Evolutionary conservation across 345 rosid genomes (phyloP).

Genomic region (Citrus australasica): DNA sequence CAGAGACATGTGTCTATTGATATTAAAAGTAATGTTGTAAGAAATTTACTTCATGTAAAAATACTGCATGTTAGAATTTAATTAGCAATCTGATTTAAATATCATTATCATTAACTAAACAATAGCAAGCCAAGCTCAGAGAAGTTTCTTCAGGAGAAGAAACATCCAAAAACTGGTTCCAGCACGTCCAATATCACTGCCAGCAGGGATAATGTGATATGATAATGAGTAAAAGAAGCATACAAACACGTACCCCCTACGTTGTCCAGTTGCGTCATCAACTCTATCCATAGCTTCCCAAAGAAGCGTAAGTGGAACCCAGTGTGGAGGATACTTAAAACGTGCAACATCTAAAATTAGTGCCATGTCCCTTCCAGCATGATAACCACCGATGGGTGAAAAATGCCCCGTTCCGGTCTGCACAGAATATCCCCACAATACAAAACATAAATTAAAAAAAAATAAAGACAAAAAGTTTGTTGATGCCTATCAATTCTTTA

Average conservation of each 20-base stretch:
- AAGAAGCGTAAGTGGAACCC: conserved; percentile 91
- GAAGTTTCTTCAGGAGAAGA: background rate
- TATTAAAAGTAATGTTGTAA: background rate
- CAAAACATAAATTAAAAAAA: background rate
- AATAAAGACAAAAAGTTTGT: background rate
- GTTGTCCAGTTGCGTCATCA: conserved; percentile 64
- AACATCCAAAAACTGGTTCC: background rate
- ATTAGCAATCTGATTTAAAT: background rate
- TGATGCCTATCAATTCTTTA: conserved; percentile 1
- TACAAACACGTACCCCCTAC: conserved; percentile 57
- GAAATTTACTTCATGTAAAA: background rate
- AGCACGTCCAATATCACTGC: background rate
- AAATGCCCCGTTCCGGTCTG: conserved; percentile 95
- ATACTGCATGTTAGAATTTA: background rate
- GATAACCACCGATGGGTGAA: conserved; percentile 96
- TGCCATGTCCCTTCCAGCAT: conserved; percentile 88
- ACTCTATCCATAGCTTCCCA: conserved; percentile 88
- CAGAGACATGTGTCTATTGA: background rate
- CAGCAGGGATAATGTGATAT: background rate
- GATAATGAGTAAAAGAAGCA: background rate
- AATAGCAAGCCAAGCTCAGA: background rate
- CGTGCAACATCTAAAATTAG: conserved; percentile 96
- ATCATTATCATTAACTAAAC: background rate
- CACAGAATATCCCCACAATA: conserved; percentile 12
- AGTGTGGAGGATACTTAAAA: conserved; percentile 96